Conservation (phyloP, 257 asterid species). For the Nicotiana tomentosiformis region DNA sequence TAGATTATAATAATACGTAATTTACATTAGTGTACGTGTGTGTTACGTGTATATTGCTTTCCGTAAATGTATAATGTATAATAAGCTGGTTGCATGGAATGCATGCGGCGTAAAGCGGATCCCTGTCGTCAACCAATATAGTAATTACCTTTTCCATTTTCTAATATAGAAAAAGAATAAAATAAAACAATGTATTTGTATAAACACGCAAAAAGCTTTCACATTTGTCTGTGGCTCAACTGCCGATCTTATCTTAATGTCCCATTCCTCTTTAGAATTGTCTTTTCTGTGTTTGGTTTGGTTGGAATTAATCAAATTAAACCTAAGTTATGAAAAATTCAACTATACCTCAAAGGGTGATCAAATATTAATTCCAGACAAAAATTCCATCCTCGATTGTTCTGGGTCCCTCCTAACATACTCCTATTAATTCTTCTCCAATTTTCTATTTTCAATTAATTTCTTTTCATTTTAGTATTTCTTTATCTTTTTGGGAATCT, state of each 20-base stretch:
- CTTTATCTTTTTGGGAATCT: too few species aligned
- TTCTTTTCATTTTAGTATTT: too few species aligned
- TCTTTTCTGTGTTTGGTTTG: slow-evolving; percentile 9
- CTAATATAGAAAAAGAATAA: neutral
- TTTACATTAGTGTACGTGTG: neutral
- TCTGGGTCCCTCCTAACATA: too few species aligned
- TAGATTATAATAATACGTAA: neutral
- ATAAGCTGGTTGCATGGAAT: slow-evolving; percentile 12
- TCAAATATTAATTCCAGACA: too few species aligned
- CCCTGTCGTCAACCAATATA: slow-evolving; percentile 17
- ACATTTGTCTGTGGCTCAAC: slow-evolving; percentile 14
- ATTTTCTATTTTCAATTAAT: too few species aligned
- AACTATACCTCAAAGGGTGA: too few species aligned
- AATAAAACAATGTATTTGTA: neutral
- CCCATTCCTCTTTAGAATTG: neutral
- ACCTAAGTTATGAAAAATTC: too few species aligned
- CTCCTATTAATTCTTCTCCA: too few species aligned
- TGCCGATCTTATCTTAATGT: neutral
- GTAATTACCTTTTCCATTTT: neutral
- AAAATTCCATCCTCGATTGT: too few species aligned
- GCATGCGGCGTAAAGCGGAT: slow-evolving; percentile 35
- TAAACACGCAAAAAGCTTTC: neutral
- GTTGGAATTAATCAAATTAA: neutral
- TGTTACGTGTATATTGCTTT: neutral
- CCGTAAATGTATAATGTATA: too few species aligned